phyloP scores from a whole-genome alignment of 345 rosid genomes.

The Melastoma malabathricum region DNA sequence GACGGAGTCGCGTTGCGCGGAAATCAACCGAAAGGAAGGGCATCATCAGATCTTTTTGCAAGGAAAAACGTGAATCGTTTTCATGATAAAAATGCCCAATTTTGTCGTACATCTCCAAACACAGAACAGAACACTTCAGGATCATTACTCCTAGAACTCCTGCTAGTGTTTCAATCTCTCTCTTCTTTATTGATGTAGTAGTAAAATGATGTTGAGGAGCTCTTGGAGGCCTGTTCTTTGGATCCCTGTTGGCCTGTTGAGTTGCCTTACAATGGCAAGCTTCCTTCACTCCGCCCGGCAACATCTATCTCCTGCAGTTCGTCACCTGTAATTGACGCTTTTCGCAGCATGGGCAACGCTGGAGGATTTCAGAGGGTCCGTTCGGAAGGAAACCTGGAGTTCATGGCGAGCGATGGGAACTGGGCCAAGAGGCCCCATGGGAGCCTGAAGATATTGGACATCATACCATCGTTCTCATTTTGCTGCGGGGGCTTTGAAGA shows the following conservation, averaged over 20 bases:
- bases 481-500: not conserved
- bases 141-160: too few species aligned
- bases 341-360: too few species aligned
- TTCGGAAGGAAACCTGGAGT: constrained; percentile 47
- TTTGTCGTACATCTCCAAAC: too few species aligned
- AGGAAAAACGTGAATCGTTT: too few species aligned
- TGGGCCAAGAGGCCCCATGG: not conserved
- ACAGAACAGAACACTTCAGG: too few species aligned
- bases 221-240: constrained; percentile 57
- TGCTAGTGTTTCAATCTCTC: too few species aligned
- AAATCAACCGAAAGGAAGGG: too few species aligned
- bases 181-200: not conserved
- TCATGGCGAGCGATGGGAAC: constrained; percentile 9
- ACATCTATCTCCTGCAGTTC: constrained; percentile 15
- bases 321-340: constrained; percentile 12
- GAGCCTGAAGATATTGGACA: constrained; percentile 14
- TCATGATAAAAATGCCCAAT: too few species aligned
- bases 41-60: too few species aligned
- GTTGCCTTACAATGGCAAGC: constrained; percentile 2
- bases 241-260: constrained; percentile 28
- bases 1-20: too few species aligned
- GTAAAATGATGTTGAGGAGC: constrained; percentile 42
- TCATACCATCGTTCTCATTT: constrained; percentile 43
- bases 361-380: constrained; percentile 11
- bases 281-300: not conserved